A percentile compares a stretch with the other conserved stretches of the same genome.
These are phyloP conservation scores for Cutaneotrichosporon cavernicola DNA, from an alignment of 1,284 basidiomycete genomes.

Conservation along the genomic window DNA sequence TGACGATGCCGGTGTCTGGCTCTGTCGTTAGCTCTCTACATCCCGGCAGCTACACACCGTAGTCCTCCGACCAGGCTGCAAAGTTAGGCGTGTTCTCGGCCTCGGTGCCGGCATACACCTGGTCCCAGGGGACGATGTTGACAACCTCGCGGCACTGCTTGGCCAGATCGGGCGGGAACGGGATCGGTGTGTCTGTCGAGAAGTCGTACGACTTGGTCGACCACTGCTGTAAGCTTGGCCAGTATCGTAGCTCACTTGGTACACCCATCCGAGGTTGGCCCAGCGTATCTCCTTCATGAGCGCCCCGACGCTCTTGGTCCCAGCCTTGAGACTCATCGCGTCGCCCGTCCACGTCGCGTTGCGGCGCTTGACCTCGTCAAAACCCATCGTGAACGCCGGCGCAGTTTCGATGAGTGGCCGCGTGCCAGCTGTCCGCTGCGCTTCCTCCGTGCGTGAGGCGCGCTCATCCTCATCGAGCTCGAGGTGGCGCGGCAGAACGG, in stretches of 20 bases:
- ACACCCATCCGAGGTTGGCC: slow-evolving; percentile 90
- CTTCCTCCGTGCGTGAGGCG: not conserved
- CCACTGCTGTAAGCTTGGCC: slow-evolving; percentile 61
- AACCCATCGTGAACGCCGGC: slow-evolving; percentile 41
- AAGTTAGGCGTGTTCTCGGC: slow-evolving; percentile 59
- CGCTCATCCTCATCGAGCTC: slow-evolving; percentile 15
- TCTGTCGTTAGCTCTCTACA: slow-evolving; percentile 12
- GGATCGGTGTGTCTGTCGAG: slow-evolving; percentile 59
- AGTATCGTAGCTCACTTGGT: slow-evolving; percentile 54
- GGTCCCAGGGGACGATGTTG: slow-evolving; percentile 63
- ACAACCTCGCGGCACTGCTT: slow-evolving; percentile 66
- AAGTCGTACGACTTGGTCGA: slow-evolving; percentile 89
- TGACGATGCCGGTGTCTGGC: slow-evolving; percentile 91
- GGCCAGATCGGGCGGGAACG: slow-evolving; percentile 61
- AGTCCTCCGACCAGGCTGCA: slow-evolving; percentile 68
- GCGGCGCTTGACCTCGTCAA: slow-evolving; percentile 44
- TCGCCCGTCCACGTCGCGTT: slow-evolving; percentile 42
- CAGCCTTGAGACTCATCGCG: slow-evolving; percentile 49
- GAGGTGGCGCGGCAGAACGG: slow-evolving; percentile 33
- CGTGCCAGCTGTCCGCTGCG: slow-evolving; percentile 3
- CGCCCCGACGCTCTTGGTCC: slow-evolving; percentile 64
- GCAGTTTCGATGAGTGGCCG: slow-evolving; percentile 39
- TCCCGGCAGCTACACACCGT: slow-evolving; percentile 58
- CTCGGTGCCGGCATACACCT: slow-evolving; percentile 58
- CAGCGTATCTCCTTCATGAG: slow-evolving; percentile 75